Base-by-base conservation (phyloP, 768 basidiomycete species). In the Punctularia strigosozonata region DNA sequence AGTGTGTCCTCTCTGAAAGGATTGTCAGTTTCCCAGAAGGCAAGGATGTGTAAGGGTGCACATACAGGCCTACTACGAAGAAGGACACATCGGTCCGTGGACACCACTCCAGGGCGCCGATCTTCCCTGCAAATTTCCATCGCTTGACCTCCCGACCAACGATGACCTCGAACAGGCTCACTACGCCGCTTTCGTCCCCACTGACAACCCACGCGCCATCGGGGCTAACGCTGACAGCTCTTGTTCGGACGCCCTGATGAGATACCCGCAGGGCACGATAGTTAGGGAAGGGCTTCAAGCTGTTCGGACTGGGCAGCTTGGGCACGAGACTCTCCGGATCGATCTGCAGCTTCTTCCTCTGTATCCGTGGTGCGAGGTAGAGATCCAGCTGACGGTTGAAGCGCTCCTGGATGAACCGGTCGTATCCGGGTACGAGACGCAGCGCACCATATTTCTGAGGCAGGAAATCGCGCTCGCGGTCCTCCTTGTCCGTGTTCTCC, bases 351-450 rank as follows among this genome's bases (percentile, higher is more conserved):
- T 87, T 89, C 38, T 69, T 74, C 39, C 87, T 66, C 48, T 88
- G 84, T 45, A 95, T 77, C 33, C 95, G 74, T 25, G 95, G 94
- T 3, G 95, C 95, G 32, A 99, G 77, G 55, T 99, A 99, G 15
- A 99, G 67, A 58, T 99, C 95, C 25, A 99, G 73, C 59, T 94
- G 91, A 17, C 95, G 79, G 51, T 73, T 77, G 59, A 98, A 98
- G 33, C 90, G 76, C 46, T 98, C 83, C 55, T 94, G 85, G 50
- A 98, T 88, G 57, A 98, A 89, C 41, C 75, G 73, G 50, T 82
- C 72, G 59, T 91, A 97, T 3, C 80, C 95, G 2, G 94, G 92
- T 5, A 98, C 95, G 20, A 82, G 75, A 21, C 95, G 83, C 36
- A 99, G 63, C 1, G 88, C 69, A 33, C 76, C 62, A 57, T 85